A percentile compares a stretch with the other conserved stretches of the same genome.
Evolutionary conservation across 2,329 filamentous ascomycete genomes (phyloP).

Genomic region (Neonectria ditissima): DNA sequence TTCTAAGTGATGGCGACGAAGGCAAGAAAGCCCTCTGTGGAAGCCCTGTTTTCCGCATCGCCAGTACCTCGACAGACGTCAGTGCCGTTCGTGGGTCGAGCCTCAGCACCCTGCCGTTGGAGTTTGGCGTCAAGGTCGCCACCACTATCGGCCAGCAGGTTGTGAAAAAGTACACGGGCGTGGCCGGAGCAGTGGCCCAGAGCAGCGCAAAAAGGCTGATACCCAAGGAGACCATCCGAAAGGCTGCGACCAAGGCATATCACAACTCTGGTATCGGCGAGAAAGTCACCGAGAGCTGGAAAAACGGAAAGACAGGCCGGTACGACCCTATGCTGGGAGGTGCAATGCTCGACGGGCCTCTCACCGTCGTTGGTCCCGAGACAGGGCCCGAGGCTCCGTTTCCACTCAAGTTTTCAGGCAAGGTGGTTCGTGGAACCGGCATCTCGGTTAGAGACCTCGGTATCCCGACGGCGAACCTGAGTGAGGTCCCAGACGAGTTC

Average conservation of each 20-base stretch:
- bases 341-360: slow-evolving; percentile 47
- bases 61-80: slow-evolving; percentile 71
- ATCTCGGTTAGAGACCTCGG: slow-evolving; percentile 55
- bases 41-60: slow-evolving; percentile 76
- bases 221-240: slow-evolving; percentile 48
- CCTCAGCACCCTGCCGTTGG: slow-evolving; percentile 72
- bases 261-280: slow-evolving; percentile 43
- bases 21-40: slow-evolving; percentile 69
- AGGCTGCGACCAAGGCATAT: slow-evolving; percentile 56
- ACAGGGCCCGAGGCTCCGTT: slow-evolving; percentile 65
- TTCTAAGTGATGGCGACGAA: slow-evolving; percentile 64
- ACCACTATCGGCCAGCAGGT: slow-evolving; percentile 61
- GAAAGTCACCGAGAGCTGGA: slow-evolving; percentile 49
- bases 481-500: slow-evolving; percentile 63
- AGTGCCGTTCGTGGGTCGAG: slow-evolving; percentile 74
- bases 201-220: slow-evolving; percentile 53
- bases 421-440: slow-evolving; percentile 59
- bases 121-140: slow-evolving; percentile 70
- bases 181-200: slow-evolving; percentile 55
- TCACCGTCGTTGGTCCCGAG: slow-evolving; percentile 59
- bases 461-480: slow-evolving; percentile 67
- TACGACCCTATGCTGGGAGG: slow-evolving; percentile 53
- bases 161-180: slow-evolving; percentile 57
- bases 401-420: slow-evolving; percentile 64
- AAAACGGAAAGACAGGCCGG: slow-evolving; percentile 51